These are phyloP conservation scores for Podila epigama DNA, from an alignment of 192 early-diverging fungal genomes.

Conservation along the genomic window DNA sequence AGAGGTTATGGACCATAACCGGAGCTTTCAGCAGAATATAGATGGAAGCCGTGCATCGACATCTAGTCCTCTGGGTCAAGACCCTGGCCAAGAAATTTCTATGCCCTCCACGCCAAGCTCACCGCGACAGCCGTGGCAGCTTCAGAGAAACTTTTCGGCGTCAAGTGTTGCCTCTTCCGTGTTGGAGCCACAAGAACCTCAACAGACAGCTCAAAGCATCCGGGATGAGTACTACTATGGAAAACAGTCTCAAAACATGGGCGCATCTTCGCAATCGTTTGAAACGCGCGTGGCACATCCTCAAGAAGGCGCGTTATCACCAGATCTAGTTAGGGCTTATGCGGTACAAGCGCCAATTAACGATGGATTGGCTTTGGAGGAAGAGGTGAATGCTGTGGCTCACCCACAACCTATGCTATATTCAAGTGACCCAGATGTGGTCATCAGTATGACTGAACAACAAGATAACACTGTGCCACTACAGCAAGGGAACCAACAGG, in stretches of 20 bases:
- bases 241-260: not conserved
- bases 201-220: slow-evolving; percentile 9
- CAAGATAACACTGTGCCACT: too few relatives aligned
- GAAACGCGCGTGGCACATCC: not conserved
- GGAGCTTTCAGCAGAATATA: not conserved
- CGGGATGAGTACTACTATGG: slow-evolving; percentile 28
- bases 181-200: not conserved
- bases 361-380: not conserved
- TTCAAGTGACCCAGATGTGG: too few relatives aligned
- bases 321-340: too few relatives aligned
- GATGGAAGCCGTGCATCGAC: slow-evolving; percentile 1
- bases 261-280: not conserved
- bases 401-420: too few relatives aligned
- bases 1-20: slow-evolving; percentile 6
- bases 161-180: slow-evolving; percentile 6
- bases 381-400: not conserved
- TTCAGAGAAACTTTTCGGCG: slow-evolving; percentile 1
- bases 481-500: too few relatives aligned
- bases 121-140: slow-evolving; percentile 8
- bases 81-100: not conserved
- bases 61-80: not conserved
- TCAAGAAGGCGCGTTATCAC: not conserved
- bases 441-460: too few relatives aligned
- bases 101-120: slow-evolving; percentile 9
- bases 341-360: not conserved